A percentile compares a stretch with the other conserved stretches of the same genome.
Conservation (phyloP, 148 eudicot genomes). For the Persicaria maculosa region DNA sequence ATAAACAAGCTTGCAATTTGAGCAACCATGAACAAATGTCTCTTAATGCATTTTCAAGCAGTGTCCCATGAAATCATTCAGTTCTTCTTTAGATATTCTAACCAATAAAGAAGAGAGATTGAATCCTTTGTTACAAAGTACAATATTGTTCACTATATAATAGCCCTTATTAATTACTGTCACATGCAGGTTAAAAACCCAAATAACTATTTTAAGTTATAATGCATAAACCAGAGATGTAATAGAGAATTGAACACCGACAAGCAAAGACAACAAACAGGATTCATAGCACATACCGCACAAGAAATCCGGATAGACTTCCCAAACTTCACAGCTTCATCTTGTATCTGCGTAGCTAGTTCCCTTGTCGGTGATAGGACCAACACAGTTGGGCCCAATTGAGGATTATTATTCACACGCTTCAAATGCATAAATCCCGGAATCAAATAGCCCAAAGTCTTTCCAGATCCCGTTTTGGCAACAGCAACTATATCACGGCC, state of each 20-base stretch:
- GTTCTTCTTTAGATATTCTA: background rate
- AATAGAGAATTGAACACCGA: background rate
- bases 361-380: constrained; percentile 93
- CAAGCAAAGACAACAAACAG: background rate
- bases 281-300: constrained; percentile 35
- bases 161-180: background rate
- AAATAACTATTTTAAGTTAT: no score
- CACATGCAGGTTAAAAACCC: background rate
- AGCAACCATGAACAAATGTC: background rate
- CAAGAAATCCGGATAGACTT: constrained; percentile 60
- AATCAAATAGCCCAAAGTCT: constrained; percentile 78
- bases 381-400: constrained; percentile 85
- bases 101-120: background rate
- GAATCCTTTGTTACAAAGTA: background rate
- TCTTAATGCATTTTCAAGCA: background rate
- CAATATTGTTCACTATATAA: background rate
- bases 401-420: constrained; percentile 51
- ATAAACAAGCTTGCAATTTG: background rate
- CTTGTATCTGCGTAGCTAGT: constrained; percentile 92
- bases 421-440: constrained; percentile 83
- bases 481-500: constrained; percentile 77
- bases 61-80: background rate
- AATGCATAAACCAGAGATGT: background rate
- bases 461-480: constrained; percentile 92
- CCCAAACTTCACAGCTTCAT: constrained; percentile 87